These are phyloP conservation scores for Phyllostachys edulis DNA, from an alignment of 176 grass and related monocot genomes.

Conservation along the genomic window DNA sequence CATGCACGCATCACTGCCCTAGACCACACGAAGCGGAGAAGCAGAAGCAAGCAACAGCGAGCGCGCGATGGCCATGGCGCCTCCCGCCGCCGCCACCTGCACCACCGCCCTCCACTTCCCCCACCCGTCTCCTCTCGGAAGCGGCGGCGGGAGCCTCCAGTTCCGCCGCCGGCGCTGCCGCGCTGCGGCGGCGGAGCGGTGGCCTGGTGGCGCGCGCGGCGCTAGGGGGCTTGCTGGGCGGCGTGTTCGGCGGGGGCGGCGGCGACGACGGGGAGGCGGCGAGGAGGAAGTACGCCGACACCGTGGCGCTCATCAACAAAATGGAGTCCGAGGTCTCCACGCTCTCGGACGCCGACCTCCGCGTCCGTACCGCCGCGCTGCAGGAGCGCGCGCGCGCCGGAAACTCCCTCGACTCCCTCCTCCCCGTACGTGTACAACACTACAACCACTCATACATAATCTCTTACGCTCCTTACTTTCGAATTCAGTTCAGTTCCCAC, in stretches of 20 bases:
- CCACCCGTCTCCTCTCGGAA: constrained; percentile 3
- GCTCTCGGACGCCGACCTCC: constrained; percentile 69
- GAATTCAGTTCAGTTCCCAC: background rate
- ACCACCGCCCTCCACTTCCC: constrained; percentile 15
- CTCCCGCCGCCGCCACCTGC: constrained; percentile 25
- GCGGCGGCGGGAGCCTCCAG: background rate
- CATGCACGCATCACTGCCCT: constrained; percentile 29
- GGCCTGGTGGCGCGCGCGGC: constrained; percentile 23
- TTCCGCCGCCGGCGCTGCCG: background rate
- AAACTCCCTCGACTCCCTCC: constrained; percentile 79
- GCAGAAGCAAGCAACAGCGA: background rate
- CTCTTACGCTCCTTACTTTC: background rate
- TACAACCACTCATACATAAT: background rate
- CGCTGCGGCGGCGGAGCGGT: background rate
- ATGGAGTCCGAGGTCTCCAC: constrained; percentile 74
- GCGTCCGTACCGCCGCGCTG: constrained; percentile 60
- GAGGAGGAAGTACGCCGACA: constrained; percentile 59
- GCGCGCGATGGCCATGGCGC: constrained; percentile 22
- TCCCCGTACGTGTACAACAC: constrained; percentile 53
- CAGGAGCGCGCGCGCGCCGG: constrained; percentile 67
- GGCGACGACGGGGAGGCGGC: constrained; percentile 80
- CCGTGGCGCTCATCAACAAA: constrained; percentile 61
- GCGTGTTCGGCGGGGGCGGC: constrained; percentile 70
- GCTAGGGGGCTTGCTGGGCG: constrained; percentile 73
- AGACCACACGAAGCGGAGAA: constrained; percentile 11